A percentile compares a stretch with the other conserved stretches of the same genome.
These are phyloP conservation scores for Epichloe gansuensis DNA, from an alignment of 2,329 filamentous ascomycete species.

Conservation along the genomic window DNA sequence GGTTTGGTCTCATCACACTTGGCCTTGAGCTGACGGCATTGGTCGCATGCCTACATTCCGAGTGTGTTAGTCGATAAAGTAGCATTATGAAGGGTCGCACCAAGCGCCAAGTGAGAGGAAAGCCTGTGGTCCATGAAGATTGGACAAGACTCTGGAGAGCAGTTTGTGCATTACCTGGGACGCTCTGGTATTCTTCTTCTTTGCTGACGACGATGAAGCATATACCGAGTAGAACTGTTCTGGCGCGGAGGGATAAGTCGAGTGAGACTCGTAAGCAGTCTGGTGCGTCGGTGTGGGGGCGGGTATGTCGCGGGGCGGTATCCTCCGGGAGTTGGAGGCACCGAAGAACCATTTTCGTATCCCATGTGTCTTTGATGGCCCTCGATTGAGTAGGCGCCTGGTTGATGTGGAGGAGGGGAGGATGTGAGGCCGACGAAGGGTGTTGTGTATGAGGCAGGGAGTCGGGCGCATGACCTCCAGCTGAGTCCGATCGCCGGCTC, in stretches of 20 bases:
- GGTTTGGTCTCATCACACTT: constrained; percentile 84
- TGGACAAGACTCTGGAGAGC: not conserved
- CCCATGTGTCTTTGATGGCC: constrained; percentile 39
- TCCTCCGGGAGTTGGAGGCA: constrained; percentile 32
- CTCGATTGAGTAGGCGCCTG: constrained; percentile 28
- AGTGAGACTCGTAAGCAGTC: constrained; percentile 25
- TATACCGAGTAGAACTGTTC: constrained; percentile 31
- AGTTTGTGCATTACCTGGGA: constrained; percentile 37
- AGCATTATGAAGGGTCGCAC: no score
- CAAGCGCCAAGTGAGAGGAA: not conserved
- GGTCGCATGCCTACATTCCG: constrained; percentile 65
- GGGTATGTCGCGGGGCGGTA: constrained; percentile 31
- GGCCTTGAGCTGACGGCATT: constrained; percentile 75
- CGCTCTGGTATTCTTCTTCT: constrained; percentile 53
- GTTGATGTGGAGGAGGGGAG: constrained; percentile 14
- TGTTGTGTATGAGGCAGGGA: constrained; percentile 20
- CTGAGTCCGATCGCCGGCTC: constrained; percentile 40
- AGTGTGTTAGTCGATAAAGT: not conserved
- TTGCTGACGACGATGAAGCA: constrained; percentile 29
- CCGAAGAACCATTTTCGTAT: constrained; percentile 35
- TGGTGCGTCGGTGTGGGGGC: constrained; percentile 30
- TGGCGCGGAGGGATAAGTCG: constrained; percentile 19
- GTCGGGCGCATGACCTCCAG: constrained; percentile 28
- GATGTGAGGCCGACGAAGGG: constrained; percentile 18
- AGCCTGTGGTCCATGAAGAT: not conserved